Evolutionary conservation across 2,329 filamentous ascomycete species (phyloP).

Genomic region (Colletotrichum tanaceti): DNA sequence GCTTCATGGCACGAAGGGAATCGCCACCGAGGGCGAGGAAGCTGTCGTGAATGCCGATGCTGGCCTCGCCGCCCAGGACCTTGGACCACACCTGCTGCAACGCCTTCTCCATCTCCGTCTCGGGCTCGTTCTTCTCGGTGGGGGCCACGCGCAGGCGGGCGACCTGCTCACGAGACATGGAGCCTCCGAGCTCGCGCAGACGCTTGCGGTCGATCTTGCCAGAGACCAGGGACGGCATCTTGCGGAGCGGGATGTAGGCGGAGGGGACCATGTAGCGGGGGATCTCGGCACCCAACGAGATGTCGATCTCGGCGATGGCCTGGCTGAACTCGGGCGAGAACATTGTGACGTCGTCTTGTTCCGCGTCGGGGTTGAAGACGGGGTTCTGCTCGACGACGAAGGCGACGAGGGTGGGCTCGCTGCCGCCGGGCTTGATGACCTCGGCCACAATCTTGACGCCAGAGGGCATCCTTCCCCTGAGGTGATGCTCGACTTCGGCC

Average conservation of each 20-base stretch:
- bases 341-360: conserved; percentile 44
- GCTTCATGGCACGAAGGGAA: conserved; percentile 63
- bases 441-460: conserved; percentile 60
- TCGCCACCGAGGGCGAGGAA: conserved; percentile 64
- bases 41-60: conserved; percentile 53
- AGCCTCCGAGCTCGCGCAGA: conserved; percentile 57
- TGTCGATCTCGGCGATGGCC: conserved; percentile 49
- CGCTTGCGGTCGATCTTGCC: conserved; percentile 63
- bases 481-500: conserved; percentile 63
- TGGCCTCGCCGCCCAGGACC: conserved; percentile 51
- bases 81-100: conserved; percentile 53
- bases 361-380: conserved; percentile 38
- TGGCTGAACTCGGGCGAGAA: conserved; percentile 50
- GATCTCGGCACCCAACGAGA: conserved; percentile 50
- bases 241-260: conserved; percentile 57
- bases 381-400: conserved; percentile 55
- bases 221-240: conserved; percentile 61
- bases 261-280: conserved; percentile 62
- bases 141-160: conserved; percentile 48
- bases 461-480: conserved; percentile 57
- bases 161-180: conserved; percentile 56
- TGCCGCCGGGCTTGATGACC: conserved; percentile 59
- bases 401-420: conserved; percentile 59
- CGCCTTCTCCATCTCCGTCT: conserved; percentile 53
- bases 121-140: conserved; percentile 51